A percentile compares a stretch with the other conserved stretches of the same genome.
Evolutionary conservation across 2,329 filamentous ascomycete genomes (phyloP).

Genomic region (Hymenoscyphus albidus): DNA sequence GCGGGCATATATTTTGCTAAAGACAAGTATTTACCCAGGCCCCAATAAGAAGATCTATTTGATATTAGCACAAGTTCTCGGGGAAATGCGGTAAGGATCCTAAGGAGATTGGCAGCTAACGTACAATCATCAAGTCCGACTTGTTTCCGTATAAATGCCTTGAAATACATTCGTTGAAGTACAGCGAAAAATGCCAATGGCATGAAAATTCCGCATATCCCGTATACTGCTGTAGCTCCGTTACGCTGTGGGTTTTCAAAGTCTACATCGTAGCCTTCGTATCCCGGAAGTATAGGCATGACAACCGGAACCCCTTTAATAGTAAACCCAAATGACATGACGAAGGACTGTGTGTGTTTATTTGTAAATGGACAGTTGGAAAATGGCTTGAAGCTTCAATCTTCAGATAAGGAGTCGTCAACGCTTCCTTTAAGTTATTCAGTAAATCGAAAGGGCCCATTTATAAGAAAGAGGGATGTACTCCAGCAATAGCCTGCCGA

Average conservation of each 20-base stretch:
- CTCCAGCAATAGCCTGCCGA: too few relatives aligned
- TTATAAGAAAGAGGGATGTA: too few relatives aligned
- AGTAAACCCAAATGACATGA: not conserved
- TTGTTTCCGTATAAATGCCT: not conserved
- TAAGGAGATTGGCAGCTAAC: not conserved
- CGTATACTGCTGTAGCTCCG: not conserved
- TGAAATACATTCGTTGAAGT: not conserved
- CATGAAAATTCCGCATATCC: slow-evolving; percentile 5
- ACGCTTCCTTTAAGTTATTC: too few relatives aligned
- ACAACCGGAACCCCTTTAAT: not conserved
- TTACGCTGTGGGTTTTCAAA: slow-evolving; percentile 2
- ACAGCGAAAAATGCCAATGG: not conserved
- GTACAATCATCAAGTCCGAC: slow-evolving; percentile 5
- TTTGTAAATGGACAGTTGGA: too few relatives aligned
- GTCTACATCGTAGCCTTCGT: not conserved
- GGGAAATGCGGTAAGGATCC: not conserved
- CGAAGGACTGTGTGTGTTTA: not conserved
- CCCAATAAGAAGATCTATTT: slow-evolving; percentile 1
- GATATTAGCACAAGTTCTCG: not conserved
- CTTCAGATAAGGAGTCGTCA: too few relatives aligned
- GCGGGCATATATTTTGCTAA: not conserved
- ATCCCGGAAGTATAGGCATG: not conserved
- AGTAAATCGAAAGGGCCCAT: too few relatives aligned
- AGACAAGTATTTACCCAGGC: slow-evolving; percentile 2
- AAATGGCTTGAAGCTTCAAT: too few relatives aligned